phyloP scores from a whole-genome alignment of 108 stramenopile species.

The Cyclostephanos invisitatus region DNA sequence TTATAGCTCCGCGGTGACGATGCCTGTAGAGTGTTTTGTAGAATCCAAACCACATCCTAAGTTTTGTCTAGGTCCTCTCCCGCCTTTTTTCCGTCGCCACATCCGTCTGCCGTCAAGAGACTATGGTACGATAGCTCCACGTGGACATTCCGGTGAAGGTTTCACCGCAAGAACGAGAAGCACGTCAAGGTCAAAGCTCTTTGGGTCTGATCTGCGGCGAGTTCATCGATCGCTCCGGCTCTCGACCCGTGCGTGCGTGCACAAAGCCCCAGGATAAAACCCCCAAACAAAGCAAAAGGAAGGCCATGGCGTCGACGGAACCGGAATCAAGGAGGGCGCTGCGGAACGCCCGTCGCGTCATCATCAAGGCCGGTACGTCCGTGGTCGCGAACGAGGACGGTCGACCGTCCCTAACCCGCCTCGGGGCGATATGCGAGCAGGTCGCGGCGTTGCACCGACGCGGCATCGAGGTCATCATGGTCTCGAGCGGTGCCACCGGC shows the following conservation, averaged over 20 bases:
- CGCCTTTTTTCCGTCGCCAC: too few species aligned
- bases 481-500: constrained; percentile 78
- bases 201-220: too few species aligned
- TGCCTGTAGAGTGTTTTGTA: background rate
- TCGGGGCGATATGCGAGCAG: constrained; percentile 90
- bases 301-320: constrained; percentile 17
- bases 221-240: too few species aligned
- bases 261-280: too few species aligned
- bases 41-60: too few species aligned
- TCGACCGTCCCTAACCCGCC: constrained; percentile 82
- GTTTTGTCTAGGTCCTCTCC: too few species aligned
- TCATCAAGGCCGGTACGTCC: constrained; percentile 89
- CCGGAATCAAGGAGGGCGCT: constrained; percentile 56
- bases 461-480: constrained; percentile 82
- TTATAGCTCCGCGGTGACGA: background rate
- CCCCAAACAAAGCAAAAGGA: background rate
- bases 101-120: too few species aligned
- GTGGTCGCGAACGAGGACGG: constrained; percentile 90
- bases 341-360: constrained; percentile 71
- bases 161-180: too few species aligned
- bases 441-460: constrained; percentile 77
- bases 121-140: too few species aligned
- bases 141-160: too few species aligned
- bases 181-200: too few species aligned
- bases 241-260: too few species aligned